phyloP scores from a whole-genome alignment of 768 basidiomycete species.

The Lentinula raphanica region DNA sequence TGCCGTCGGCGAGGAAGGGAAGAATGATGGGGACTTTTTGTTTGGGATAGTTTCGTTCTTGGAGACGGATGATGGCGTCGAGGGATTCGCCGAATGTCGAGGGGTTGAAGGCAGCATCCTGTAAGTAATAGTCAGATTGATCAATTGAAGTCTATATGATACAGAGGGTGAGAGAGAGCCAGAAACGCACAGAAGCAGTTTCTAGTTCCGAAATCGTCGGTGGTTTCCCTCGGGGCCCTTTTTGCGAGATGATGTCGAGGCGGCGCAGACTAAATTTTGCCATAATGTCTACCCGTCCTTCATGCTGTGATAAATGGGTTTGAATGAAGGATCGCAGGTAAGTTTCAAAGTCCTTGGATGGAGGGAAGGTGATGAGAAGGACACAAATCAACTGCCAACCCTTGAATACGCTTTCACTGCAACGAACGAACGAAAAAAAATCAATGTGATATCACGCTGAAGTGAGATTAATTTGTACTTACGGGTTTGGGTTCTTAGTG shows the following conservation, averaged over 20 bases:
- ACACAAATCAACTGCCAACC: constrained; percentile 95
- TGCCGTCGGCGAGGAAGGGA: constrained; percentile 89
- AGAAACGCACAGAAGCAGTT: constrained; percentile 68
- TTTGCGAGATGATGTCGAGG: constrained; percentile 67
- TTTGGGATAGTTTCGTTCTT: constrained; percentile 80
- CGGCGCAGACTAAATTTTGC: constrained; percentile 87
- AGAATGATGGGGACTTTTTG: constrained; percentile 89
- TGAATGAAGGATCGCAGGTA: constrained; percentile 80
- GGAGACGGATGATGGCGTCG: constrained; percentile 76
- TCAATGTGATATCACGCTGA: background rate
- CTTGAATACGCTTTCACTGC: constrained; percentile 78
- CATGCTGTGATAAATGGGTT: constrained; percentile 57
- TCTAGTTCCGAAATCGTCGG: constrained; percentile 84
- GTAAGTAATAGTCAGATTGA: background rate
- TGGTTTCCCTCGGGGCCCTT: constrained; percentile 82
- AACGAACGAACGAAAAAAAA: background rate
- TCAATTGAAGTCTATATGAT: background rate
- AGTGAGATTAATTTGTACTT: constrained; percentile 24
- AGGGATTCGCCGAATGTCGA: constrained; percentile 92
- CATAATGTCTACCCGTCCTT: constrained; percentile 83
- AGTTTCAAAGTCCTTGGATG: constrained; percentile 87
- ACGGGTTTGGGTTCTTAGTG: constrained; percentile 76
- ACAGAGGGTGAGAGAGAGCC: background rate
- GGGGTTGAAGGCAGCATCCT: constrained; percentile 93
- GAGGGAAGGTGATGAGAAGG: constrained; percentile 85